A percentile compares a stretch with the other conserved stretches of the same genome.
Conservation (phyloP, 331 rosid genomes). For the Malus hybrid region DNA sequence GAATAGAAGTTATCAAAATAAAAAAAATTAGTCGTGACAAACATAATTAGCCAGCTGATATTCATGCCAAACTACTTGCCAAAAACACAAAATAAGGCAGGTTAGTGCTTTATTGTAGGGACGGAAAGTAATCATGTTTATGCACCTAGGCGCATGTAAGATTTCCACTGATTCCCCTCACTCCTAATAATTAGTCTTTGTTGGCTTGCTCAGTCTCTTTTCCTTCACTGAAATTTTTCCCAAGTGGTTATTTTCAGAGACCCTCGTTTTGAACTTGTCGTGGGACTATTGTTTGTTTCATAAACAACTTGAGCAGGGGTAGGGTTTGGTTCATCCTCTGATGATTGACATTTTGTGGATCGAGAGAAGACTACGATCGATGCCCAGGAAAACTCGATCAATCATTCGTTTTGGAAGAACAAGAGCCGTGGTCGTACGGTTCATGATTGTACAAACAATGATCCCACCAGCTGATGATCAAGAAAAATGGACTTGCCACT, state of each 20-base stretch:
- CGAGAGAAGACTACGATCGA: neutral
- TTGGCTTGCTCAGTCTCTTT: too few relatives aligned
- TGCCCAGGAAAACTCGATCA: neutral
- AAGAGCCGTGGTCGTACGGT: neutral
- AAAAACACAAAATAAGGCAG: too few relatives aligned
- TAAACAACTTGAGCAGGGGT: neutral
- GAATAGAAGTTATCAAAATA: neutral
- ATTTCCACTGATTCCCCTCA: too few relatives aligned
- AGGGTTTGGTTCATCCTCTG: neutral
- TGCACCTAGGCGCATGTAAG: too few relatives aligned
- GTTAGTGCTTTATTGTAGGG: too few relatives aligned
- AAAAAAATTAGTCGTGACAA: neutral
- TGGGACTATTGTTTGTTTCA: too few relatives aligned
- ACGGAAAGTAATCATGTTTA: too few relatives aligned
- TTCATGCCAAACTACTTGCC: neutral
- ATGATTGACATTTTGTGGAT: neutral
- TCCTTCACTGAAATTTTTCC: too few relatives aligned
- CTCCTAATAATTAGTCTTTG: too few relatives aligned
- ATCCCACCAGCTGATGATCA: slow-evolving; percentile 11
- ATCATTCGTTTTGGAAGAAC: neutral
- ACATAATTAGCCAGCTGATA: neutral
- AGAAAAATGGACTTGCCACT: slow-evolving; percentile 12
- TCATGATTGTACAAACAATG: neutral
- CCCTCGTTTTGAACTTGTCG: too few relatives aligned
- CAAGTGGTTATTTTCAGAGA: too few relatives aligned